phyloP scores from a whole-genome alignment of 106 monocot species.

The Phalaenopsis aphrodite region DNA sequence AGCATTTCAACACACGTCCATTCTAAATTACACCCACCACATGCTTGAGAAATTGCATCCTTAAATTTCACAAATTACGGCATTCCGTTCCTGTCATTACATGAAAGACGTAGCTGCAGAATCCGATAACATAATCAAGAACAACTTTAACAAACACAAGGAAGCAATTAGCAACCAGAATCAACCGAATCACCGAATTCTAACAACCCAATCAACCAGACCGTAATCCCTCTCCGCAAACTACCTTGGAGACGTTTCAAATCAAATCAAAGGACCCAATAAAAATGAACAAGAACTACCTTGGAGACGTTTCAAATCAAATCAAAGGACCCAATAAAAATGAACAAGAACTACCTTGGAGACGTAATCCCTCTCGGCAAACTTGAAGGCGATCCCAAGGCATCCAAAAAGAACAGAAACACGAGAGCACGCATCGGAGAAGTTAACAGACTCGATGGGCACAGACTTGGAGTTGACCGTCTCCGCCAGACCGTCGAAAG shows the following conservation, averaged over 20 bases:
- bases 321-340: too few species aligned
- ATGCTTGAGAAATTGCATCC: background rate
- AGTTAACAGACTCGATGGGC: slow-evolving; percentile 41
- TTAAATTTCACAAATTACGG: background rate
- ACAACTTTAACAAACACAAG: background rate
- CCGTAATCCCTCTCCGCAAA: too few species aligned
- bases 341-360: slow-evolving; percentile 42
- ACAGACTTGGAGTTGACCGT: slow-evolving; percentile 20
- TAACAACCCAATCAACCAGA: background rate
- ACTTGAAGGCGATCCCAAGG: slow-evolving; percentile 93
- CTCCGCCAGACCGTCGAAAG: slow-evolving; percentile 52
- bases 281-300: too few species aligned
- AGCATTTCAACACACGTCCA: too few species aligned
- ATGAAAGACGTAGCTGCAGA: background rate
- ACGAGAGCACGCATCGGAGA: slow-evolving; percentile 71
- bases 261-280: too few species aligned
- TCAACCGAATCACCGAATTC: background rate
- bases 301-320: too few species aligned
- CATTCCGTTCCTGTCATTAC: background rate
- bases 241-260: too few species aligned
- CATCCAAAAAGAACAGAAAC: slow-evolving; percentile 83
- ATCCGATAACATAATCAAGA: background rate
- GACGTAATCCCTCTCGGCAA: slow-evolving; percentile 92
- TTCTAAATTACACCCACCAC: background rate
- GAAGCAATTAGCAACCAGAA: too few species aligned